Evolutionary conservation across 1,139 yeast genomes (phyloP), one percentile per base, ranked within the genome.

Genomic region (Suhomyces yuchorum): DNA sequence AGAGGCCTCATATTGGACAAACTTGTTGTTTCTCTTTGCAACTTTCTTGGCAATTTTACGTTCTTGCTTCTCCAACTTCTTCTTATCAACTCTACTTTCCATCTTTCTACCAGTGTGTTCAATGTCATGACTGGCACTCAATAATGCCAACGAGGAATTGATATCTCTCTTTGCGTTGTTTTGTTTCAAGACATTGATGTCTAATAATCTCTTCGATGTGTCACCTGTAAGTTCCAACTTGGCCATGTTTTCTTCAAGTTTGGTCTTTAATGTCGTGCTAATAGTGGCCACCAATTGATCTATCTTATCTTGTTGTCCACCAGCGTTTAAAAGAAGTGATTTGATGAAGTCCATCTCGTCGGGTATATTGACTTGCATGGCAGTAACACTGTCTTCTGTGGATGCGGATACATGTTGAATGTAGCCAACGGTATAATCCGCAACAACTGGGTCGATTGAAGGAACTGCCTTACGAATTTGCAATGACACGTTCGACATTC

Each of bases 11-110:
- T 93, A 93, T 61, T 85, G 75, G 59, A 90, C 96, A 61, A 88
- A 88, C 63, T 85, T 84, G 66, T 87, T 87, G 60, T 88, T 88
- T 66, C 97, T 84, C 74, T 93, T 92, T 41, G 97, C 97, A 56
- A 92, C 92, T 70, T 93, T 93, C 63, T 93, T 91, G 34, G 97
- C 97, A 66, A 93, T 92, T 75, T 93, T 93, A 62, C 92, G 82
- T 73, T 93, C 99, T 51, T 97, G 99, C 70, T 93, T 93, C 65
- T 92, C 97, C 64, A 93, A 81, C 69, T 93, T 93, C 83, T 91
- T 92, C 76, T 86, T 87, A 67, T 93, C 99, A 43, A 93, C 99
- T 63, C 96, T 82, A 48, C 95, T 85, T 66, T 93, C 98, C 73
- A 91, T 87, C 59, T 86, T 85, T 69, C 97, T 81, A 44, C 97